Evolutionary conservation across 345 rosid species (phyloP), one percentile per base, ranked within the genome.

Genomic region (Boechera stricta): DNA sequence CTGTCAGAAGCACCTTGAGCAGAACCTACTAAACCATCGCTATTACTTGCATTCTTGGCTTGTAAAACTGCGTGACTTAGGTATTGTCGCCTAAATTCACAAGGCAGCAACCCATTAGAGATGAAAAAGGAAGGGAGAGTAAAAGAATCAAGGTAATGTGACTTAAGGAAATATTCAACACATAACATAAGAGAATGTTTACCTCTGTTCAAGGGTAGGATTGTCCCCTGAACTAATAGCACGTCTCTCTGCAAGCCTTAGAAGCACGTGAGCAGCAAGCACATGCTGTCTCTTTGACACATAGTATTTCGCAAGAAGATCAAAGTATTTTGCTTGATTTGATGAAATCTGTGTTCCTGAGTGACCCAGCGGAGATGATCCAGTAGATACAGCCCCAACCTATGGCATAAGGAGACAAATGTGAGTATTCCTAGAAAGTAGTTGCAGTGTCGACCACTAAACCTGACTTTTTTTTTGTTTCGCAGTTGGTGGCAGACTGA

Each of bases 21-120:
- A 52, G 87, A 82, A 80, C 88, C 91, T 58, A 74, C 74, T 65
- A 84, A 48, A 71, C 87, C 86, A 86, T 87, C 87, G 66, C 82
- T 77, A 68, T 82, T 88, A 70, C 88, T 84, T 45, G 96, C 97
- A 88, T 83, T 92, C 85, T 91, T 92, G 76, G 98, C 98, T 84
- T 95, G 99, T 49, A 95, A 82, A 79, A 95, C 96, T 56, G 99
- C 97, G 69, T 89, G 92, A 77, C 98, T 91, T 31, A 95, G 88
- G 82, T 89, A 87, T 57, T 91, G 91, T 62, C 84, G 87, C 96
- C 99, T 95, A 86, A 69, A 39, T 77, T 74, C 64, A 70, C 70
- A 75, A 79, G 35, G 44, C 55, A 76, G 45, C 29, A 65, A 72
- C 72, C 47, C 52, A 74, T 77, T 56, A 81, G 81, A 64, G 13